Conservation (phyloP, 75 land plant species). For the Pseudotsuga menziesii region DNA sequence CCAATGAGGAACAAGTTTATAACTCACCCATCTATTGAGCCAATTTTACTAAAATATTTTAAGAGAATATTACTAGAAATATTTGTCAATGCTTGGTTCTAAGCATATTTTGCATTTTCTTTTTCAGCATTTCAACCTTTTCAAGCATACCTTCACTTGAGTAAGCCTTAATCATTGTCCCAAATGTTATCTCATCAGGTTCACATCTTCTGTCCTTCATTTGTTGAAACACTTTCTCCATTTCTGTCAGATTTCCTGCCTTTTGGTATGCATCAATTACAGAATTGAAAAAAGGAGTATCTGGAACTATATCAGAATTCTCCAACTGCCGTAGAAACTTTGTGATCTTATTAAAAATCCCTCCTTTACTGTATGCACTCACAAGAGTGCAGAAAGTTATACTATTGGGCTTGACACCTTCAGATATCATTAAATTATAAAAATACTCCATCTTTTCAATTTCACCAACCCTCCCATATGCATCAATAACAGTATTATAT, state of each 20-base stretch:
- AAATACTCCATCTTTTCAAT: slow-evolving; percentile 58
- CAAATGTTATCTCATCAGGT: slow-evolving; percentile 67
- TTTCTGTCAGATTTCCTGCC: slow-evolving; percentile 46
- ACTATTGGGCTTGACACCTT: slow-evolving; percentile 75
- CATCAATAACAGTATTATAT: slow-evolving; percentile 61
- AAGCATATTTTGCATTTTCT: slow-evolving; percentile 17
- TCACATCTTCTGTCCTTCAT: slow-evolving; percentile 57
- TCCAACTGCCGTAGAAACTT: slow-evolving; percentile 59
- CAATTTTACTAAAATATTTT: background rate
- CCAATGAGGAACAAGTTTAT: background rate
- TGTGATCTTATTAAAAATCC: slow-evolving; percentile 40
- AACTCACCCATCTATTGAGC: background rate
- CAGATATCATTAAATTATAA: slow-evolving; percentile 55
- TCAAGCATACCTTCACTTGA: slow-evolving; percentile 37
- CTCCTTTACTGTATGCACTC: slow-evolving; percentile 65
- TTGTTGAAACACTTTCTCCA: slow-evolving; percentile 49
- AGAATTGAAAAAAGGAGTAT: slow-evolving; percentile 78
- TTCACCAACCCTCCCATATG: slow-evolving; percentile 63
- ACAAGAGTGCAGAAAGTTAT: slow-evolving; percentile 74
- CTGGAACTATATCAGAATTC: slow-evolving; percentile 66
- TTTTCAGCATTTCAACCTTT: slow-evolving; percentile 54
- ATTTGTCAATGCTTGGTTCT: background rate
- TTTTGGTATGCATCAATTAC: slow-evolving; percentile 66
- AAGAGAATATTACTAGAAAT: background rate
- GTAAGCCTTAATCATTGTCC: slow-evolving; percentile 57